Base-by-base conservation (phyloP, 495 filamentous ascomycete genomes). In the Aspergillus conjunctus region DNA sequence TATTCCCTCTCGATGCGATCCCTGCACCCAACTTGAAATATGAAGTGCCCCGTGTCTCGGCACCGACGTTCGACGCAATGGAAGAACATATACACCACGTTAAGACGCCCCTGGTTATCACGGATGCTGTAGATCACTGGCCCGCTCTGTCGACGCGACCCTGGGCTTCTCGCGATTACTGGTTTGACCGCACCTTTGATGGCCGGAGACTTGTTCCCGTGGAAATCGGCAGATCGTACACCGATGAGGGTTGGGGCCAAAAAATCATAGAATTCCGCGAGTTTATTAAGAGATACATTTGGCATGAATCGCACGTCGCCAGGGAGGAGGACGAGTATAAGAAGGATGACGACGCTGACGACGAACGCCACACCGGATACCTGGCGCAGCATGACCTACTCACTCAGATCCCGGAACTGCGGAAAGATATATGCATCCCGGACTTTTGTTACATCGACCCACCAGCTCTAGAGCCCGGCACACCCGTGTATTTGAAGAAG, bases 311-410 rank as follows among this genome's bases (percentile, higher is more conserved):
- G 39, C 22, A 53, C 59, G 6, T 32, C 51, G 22, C 14, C 1
- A 8, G 4, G 18, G 32, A 14, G 31, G 26, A 58, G 18, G 34
- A 7, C 20, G 50, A 62, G 3, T 54, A 41, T 20, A 61, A 60
- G 1, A 56, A 55, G 2, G 59, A 58, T 8, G 56, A 71, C 31
- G 63, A 60, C 1, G 56, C 7, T 48, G 11, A 26, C 26, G 26
- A 26, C 26, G 26, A 5, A 39, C 32, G 44, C 4, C 68, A 73
- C 45, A 72, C 73, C n/a, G 90, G 81, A 6, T 99, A 99, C 66
- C 81, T 99, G 44, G 94, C 94, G 15, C 94, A 99, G 68, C 91
- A 98, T 73, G 87, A 90, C 59, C 81, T 98, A 22, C 85, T 98
- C 60, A 63, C 83, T 0, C 94, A 98, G 66, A 88, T 98, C 15